Evolutionary conservation across 2,329 filamentous ascomycete genomes (phyloP).

Genomic region (Phialemonium atrogriseum): DNA sequence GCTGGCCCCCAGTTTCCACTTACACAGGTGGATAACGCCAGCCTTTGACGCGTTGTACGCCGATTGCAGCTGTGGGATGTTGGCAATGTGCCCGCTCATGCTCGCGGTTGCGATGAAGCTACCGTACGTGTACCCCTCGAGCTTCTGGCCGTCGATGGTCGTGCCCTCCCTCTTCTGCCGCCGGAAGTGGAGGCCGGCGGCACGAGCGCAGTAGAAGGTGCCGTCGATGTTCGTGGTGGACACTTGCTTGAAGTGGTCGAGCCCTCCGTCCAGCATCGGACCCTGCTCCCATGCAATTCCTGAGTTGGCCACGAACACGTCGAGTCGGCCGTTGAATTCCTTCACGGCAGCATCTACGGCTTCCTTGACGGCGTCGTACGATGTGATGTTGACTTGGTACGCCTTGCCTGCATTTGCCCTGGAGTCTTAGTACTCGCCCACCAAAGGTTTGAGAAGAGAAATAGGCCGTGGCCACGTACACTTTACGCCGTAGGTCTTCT

Average conservation of each 20-base stretch:
- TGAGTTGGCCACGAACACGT: constrained; percentile 73
- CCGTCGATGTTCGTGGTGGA: constrained; percentile 66
- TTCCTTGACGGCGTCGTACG: constrained; percentile 40
- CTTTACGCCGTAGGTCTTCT: constrained; percentile 58
- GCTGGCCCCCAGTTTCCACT: constrained; percentile 33
- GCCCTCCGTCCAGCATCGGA: constrained; percentile 54
- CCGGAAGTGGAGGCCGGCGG: constrained; percentile 61
- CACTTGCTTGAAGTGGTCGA: constrained; percentile 59
- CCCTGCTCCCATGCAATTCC: constrained; percentile 68
- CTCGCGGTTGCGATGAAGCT: constrained; percentile 72
- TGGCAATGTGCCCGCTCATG: constrained; percentile 72
- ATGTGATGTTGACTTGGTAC: constrained; percentile 53
- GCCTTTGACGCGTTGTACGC: constrained; percentile 69
- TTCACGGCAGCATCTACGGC: constrained; percentile 44
- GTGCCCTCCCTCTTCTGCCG: constrained; percentile 62
- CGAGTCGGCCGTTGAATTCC: constrained; percentile 67
- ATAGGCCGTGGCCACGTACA: constrained; percentile 29
- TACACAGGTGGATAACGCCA: constrained; percentile 50
- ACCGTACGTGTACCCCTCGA: constrained; percentile 53
- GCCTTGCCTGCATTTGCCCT: constrained; percentile 38
- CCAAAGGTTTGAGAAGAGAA: neutral
- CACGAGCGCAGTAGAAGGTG: constrained; percentile 68
- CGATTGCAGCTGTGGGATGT: constrained; percentile 66
- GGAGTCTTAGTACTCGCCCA: neutral
- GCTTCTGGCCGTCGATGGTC: constrained; percentile 50